Conservation (phyloP, 345 rosid species). For the Gossypium turneri region DNA sequence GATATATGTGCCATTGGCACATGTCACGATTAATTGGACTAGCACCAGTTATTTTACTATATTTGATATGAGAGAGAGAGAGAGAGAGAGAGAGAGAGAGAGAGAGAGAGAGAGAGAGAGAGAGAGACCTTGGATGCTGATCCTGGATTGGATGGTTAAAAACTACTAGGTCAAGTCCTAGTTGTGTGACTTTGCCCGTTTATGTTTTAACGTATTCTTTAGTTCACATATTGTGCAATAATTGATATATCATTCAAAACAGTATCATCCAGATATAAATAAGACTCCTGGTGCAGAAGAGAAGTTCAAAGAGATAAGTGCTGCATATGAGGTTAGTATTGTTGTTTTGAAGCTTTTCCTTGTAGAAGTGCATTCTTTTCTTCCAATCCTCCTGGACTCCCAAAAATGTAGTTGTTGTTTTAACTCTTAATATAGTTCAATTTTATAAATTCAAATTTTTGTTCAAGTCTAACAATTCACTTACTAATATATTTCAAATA, state of each 20-base stretch:
- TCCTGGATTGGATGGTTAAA: background rate
- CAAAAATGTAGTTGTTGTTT: background rate
- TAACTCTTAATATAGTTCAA: too few relatives aligned
- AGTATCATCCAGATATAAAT: slow-evolving; percentile 92
- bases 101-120: background rate
- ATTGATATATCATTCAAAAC: slow-evolving; percentile 28
- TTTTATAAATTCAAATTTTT: too few relatives aligned
- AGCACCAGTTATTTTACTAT: background rate
- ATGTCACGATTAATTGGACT: background rate
- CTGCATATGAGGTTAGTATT: slow-evolving; percentile 82
- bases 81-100: background rate
- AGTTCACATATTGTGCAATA: background rate
- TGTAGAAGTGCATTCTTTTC: background rate
- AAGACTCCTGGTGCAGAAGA: slow-evolving; percentile 82
- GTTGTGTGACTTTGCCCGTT: background rate
- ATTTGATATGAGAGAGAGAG: background rate
- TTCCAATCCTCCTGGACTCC: background rate
- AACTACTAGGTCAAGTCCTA: background rate
- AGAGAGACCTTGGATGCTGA: background rate
- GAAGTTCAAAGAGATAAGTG: slow-evolving; percentile 91
- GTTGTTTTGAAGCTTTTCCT: background rate
- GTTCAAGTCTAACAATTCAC: too few relatives aligned
- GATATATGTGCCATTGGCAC: slow-evolving; percentile 6
- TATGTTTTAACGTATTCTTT: slow-evolving; percentile 2
- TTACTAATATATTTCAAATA: too few relatives aligned